Evolutionary conservation across 108 stramenopile species (phyloP), one percentile per base, ranked within the genome.

Genomic region (Nitzschia inconspicua): DNA sequence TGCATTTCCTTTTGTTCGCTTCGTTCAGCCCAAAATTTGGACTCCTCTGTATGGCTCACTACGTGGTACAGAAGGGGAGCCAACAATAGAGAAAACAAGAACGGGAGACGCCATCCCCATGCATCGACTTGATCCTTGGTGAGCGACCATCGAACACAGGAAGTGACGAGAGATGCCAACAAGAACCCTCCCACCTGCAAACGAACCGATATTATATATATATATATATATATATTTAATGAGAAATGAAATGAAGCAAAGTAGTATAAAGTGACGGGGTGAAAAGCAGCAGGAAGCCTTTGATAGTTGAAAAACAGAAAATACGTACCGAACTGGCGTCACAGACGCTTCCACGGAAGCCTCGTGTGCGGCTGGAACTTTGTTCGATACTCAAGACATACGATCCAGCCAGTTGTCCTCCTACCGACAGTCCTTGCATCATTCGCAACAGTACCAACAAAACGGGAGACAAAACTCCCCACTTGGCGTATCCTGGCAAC

Each of bases 381-480:
- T 84, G 83, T 53, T 84, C 83, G 65, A 84, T 84, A 28, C 76
- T 77, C 24, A 84, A 35, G 31, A 84, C 83, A 62, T 84, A 84
- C n/a, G 64, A 63, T 0, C 78, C 83, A 8, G 83, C 88, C 32
- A 95, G 55, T 61, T 95, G 94, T 0, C 88, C 92, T 10, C 93
- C 93, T 0, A 95, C 95, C 57, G 72, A 75, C 51, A 93, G 58
- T 0, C 95, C 95, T 64, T 95, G 95, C 36, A 91, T 19, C 79
- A 95, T 74, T 36, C 95, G 73, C 44, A 86, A 65, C 0, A 84
- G 10, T 19, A 89, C 71, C 39, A 95, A 44, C 0, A 85, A 49
- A 19, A 84, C 58, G 5, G 88, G 80, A 23, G 91, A 82, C 18
- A 29, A 37, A 20, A 42, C 56, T 0, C 95, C 95, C 55, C 80